Conservation (phyloP, 257 asterid genomes). For the Solanum verrucosum region DNA sequence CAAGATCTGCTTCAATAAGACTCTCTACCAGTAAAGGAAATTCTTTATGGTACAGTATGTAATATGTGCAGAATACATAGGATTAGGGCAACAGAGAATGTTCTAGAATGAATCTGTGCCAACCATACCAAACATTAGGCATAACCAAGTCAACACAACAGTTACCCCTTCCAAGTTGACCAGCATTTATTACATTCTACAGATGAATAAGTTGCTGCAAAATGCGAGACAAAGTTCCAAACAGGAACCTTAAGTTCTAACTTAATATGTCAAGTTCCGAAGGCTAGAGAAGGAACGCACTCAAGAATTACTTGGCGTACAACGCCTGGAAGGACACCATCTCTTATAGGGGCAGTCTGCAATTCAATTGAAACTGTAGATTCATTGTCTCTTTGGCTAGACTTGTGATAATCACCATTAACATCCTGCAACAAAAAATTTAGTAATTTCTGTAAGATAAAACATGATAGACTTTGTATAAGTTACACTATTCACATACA, state of each 20-base stretch:
- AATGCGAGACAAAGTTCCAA: neutral
- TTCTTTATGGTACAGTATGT: neutral
- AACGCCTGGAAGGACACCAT: constrained; percentile 91
- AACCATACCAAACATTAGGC: neutral
- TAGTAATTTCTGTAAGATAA: neutral
- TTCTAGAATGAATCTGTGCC: neutral
- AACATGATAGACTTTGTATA: neutral
- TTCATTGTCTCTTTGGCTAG: constrained; percentile 18
- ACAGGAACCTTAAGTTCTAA: neutral
- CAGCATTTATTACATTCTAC: neutral
- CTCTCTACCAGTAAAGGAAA: neutral
- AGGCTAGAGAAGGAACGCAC: constrained; percentile 24
- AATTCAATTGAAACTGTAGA: constrained; percentile 32
- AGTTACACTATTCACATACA: neutral
- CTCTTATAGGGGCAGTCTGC: constrained; percentile 71
- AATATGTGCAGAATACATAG: neutral
- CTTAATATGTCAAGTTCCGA: neutral
- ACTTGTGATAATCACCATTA: constrained; percentile 7
- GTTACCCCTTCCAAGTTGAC: neutral
- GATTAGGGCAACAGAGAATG: neutral
- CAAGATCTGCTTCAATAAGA: neutral
- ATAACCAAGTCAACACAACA: neutral
- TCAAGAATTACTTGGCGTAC: constrained; percentile 74
- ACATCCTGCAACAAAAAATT: constrained; percentile 34
- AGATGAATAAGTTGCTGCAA: neutral